Evolutionary conservation across 805 yeast species (phyloP), one percentile per base, ranked within the genome.

Genomic region (Cephaloascus albidus): DNA sequence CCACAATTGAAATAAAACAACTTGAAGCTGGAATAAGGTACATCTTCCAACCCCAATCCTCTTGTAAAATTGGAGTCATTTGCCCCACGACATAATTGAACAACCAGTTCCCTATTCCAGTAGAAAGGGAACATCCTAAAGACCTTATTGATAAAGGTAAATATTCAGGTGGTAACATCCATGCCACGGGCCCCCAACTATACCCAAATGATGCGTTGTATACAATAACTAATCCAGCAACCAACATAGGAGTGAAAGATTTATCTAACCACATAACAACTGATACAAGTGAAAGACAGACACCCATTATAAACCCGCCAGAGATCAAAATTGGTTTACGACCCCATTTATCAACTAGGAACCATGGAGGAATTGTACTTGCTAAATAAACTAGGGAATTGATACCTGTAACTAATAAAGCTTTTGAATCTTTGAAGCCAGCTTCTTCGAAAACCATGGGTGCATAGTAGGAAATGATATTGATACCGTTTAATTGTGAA

Each of bases 381-480:
- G 55, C 45, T 20, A 65, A 53, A 45, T 66, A 66, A 4, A 67
- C 61, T 19, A 64, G 41, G 12, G 63, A 60, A 40, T 66, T 66
- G 39, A 67, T 53, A 8, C 71, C 72, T 3, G 72, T 65, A 70
- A 67, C 65, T 18, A 67, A 46, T 32, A 67, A 51, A 1, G 72
- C 71, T 38, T 60, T 55, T 31, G 66, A 54, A 43, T 65, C 60
- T 43, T 54, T 63, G 50, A 65, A 66, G 8, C 72, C 72, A 1
- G 72, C 72, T 26, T 61, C 55, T 42, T 66, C 68, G 46, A 72
- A 75, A 36, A 76, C 73, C 50, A 72, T 62, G 3, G 79, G 78
- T 0, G 81, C 79, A 45, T 76, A 77, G 50, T 74, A 76, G 1
- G 76, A 66, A 33, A 77, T 71, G 39, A 76, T 64, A 49, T 77